A percentile compares a stretch with the other conserved stretches of the same genome.
These are phyloP conservation scores for Inga leiocalycina DNA, from an alignment of 306 rosid genomes.

Conservation along the genomic window DNA sequence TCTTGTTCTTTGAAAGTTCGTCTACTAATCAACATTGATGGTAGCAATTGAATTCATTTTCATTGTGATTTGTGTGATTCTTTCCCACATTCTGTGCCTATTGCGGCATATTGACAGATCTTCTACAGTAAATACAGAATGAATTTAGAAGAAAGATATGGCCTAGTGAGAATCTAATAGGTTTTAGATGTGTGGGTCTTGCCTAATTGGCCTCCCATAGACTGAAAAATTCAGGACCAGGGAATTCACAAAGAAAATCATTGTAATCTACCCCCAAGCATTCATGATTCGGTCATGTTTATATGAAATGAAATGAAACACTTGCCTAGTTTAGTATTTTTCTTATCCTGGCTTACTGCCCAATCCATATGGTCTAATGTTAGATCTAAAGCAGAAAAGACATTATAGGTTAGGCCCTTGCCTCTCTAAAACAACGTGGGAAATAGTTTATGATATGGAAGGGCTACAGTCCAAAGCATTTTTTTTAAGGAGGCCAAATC, in stretches of 20 bases:
- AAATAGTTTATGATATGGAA: neutral
- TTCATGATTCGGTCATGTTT: neutral
- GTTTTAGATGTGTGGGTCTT: neutral
- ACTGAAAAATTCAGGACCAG: neutral
- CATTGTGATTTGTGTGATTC: slow-evolving; percentile 5
- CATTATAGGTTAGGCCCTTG: neutral
- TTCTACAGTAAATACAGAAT: neutral
- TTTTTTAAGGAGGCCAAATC: too few species aligned
- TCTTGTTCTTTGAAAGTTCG: slow-evolving; percentile 86
- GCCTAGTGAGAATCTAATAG: neutral
- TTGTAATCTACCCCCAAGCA: neutral
- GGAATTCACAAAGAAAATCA: neutral
- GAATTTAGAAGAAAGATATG: neutral
- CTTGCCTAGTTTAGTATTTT: neutral
- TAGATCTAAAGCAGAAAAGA: neutral
- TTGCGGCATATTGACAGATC: neutral
- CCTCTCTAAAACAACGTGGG: neutral
- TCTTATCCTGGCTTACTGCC: neutral
- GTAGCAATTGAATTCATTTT: slow-evolving; percentile 36
- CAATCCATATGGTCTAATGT: neutral
- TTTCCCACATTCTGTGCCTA: neutral
- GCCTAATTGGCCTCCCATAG: neutral
- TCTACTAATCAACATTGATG: slow-evolving; percentile 51
- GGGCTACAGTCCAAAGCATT: neutral
- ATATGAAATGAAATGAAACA: neutral